phyloP scores from a whole-genome alignment of 2,329 filamentous ascomycete genomes.

The Teratosphaeria nubilosa region DNA sequence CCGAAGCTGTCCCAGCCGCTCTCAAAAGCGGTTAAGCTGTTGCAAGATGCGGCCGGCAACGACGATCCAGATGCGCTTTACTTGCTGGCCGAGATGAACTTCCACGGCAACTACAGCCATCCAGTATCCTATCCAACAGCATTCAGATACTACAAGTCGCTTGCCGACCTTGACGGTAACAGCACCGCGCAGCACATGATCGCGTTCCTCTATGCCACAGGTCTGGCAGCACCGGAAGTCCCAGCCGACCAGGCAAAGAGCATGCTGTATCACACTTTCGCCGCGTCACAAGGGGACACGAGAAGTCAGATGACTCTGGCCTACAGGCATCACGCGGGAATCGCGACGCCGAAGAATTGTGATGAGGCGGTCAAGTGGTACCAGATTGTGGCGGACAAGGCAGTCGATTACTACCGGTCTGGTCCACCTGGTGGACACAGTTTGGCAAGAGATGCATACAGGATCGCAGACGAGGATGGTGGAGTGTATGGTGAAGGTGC shows the following conservation, averaged over 20 bases:
- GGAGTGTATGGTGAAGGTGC: slow-evolving; percentile 94
- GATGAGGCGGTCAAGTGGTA: slow-evolving; percentile 80
- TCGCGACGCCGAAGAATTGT: slow-evolving; percentile 77
- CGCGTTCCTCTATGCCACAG: slow-evolving; percentile 90
- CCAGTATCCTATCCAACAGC: slow-evolving; percentile 71
- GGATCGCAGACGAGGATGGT: slow-evolving; percentile 80
- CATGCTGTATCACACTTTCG: slow-evolving; percentile 88
- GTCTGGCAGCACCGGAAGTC: slow-evolving; percentile 64
- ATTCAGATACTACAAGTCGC: slow-evolving; percentile 68
- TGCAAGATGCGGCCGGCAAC: slow-evolving; percentile 46
- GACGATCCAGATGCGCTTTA: slow-evolving; percentile 74
- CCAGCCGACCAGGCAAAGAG: slow-evolving; percentile 82
- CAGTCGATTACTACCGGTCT: slow-evolving; percentile 74
- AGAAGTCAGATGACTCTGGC: slow-evolving; percentile 89
- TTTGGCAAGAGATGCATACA: slow-evolving; percentile 67
- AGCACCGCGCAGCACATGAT: slow-evolving; percentile 92
- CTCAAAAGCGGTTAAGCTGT: slow-evolving; percentile 46
- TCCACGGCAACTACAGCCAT: slow-evolving; percentile 87
- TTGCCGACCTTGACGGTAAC: slow-evolving; percentile 72
- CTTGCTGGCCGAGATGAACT: slow-evolving; percentile 86
- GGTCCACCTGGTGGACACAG: slow-evolving; percentile 81
- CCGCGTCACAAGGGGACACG: slow-evolving; percentile 71
- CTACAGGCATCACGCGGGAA: slow-evolving; percentile 74
- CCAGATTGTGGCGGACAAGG: slow-evolving; percentile 86
- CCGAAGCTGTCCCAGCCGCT: slow-evolving; percentile 42